Percentiles rank a stretch among this genome's conserved stretches.
Conservation (phyloP, 2,329 filamentous ascomycete species). For the Xylariaceae sp. region DNA sequence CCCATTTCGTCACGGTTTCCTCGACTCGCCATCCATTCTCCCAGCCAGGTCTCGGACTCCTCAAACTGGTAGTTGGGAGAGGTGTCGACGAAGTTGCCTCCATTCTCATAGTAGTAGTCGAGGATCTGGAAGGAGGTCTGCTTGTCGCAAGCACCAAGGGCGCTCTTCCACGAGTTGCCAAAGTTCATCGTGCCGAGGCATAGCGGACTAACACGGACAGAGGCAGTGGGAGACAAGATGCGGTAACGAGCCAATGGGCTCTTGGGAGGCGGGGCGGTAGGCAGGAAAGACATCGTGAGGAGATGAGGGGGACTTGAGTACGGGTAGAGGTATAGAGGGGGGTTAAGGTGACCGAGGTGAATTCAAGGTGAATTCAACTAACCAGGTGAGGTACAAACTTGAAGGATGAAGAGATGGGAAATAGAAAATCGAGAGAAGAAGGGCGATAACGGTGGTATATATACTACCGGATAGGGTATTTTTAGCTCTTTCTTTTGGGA, state of each 20-base stretch:
- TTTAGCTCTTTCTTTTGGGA: too few relatives aligned
- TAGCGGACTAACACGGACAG: slow-evolving; percentile 61
- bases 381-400: too few relatives aligned
- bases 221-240: slow-evolving; percentile 59
- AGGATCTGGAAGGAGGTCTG: slow-evolving; percentile 57
- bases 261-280: slow-evolving; percentile 42
- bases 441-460: background rate
- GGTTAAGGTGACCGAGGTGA: background rate
- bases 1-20: slow-evolving; percentile 61
- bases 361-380: background rate
- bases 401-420: background rate
- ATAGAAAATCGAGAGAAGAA: background rate
- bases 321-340: background rate
- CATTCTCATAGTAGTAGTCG: slow-evolving; percentile 57
- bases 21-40: slow-evolving; percentile 63
- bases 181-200: slow-evolving; percentile 58
- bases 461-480: too few relatives aligned
- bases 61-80: slow-evolving; percentile 61
- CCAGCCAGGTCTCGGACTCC: slow-evolving; percentile 61
- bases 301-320: background rate
- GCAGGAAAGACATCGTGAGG: slow-evolving; percentile 30
- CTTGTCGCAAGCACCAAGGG: slow-evolving; percentile 62
- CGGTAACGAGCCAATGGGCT: slow-evolving; percentile 61
- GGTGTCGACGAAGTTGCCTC: slow-evolving; percentile 71
- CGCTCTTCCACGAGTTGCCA: slow-evolving; percentile 48